These are phyloP conservation scores for Paramecium tetraurelia DNA, from an alignment of 73 alveolate species.

Conservation along the genomic window DNA sequence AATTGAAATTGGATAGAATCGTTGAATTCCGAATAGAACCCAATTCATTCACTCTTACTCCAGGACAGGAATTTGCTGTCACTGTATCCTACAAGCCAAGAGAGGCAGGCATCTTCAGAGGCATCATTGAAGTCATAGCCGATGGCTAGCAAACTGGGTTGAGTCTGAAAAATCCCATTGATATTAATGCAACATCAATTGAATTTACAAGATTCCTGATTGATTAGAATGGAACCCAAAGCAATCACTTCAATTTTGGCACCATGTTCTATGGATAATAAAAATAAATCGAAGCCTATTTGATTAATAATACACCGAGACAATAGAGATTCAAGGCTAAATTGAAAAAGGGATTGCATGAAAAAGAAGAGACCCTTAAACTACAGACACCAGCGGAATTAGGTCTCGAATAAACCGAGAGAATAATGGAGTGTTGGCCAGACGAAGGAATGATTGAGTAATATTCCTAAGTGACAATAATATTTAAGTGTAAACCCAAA, in stretches of 20 bases:
- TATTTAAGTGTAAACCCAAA: constrained; percentile 84
- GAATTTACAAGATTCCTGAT: constrained; percentile 77
- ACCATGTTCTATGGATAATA: constrained; percentile 95
- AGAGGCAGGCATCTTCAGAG: constrained; percentile 95
- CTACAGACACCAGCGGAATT: constrained; percentile 91
- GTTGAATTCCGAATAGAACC: constrained; percentile 90
- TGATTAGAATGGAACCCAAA: constrained; percentile 86
- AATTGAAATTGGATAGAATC: constrained; percentile 77
- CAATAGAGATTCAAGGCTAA: constrained; percentile 79
- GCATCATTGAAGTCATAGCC: constrained; percentile 88
- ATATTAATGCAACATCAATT: constrained; percentile 97
- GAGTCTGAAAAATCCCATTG: constrained; percentile 86
- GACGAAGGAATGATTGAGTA: constrained; percentile 91
- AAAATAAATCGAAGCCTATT: constrained; percentile 88
- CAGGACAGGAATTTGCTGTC: constrained; percentile 84
- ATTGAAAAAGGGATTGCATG: constrained; percentile 85
- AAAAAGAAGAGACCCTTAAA: constrained; percentile 80
- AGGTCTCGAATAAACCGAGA: constrained; percentile 92
- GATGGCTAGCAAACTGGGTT: constrained; percentile 81
- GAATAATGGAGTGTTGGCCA: constrained; percentile 95
- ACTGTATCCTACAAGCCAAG: constrained; percentile 82
- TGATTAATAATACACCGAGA: constrained; percentile 96
- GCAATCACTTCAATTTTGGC: constrained; percentile 91
- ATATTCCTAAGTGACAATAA: constrained; percentile 86
- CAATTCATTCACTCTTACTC: constrained; percentile 78